phyloP scores from a whole-genome alignment of 2,329 filamentous ascomycete species.

The Coniella lustricola region DNA sequence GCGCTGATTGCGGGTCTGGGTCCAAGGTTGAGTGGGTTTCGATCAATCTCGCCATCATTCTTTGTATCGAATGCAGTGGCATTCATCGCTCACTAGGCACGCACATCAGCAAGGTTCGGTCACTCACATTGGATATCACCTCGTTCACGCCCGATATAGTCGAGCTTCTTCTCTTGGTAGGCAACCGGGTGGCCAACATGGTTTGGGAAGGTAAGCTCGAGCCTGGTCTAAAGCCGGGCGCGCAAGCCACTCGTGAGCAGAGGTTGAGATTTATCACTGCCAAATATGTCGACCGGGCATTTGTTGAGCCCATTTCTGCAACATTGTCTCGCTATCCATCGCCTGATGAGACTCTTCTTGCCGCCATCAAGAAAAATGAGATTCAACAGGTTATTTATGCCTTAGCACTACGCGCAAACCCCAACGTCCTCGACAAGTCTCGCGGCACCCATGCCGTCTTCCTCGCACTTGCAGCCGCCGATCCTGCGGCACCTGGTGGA shows the following conservation, averaged over 20 bases:
- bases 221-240: constrained; percentile 60
- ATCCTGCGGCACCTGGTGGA: constrained; percentile 69
- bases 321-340: constrained; percentile 70
- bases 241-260: constrained; percentile 79
- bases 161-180: constrained; percentile 82
- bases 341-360: constrained; percentile 80
- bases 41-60: constrained; percentile 90
- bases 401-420: constrained; percentile 76
- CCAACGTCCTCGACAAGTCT: constrained; percentile 79
- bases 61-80: constrained; percentile 97
- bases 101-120: constrained; percentile 95
- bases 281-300: constrained; percentile 84
- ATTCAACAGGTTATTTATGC: constrained; percentile 90
- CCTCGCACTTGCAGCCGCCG: constrained; percentile 83
- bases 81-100: constrained; percentile 95
- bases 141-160: constrained; percentile 97
- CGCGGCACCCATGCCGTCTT: constrained; percentile 85
- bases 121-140: constrained; percentile 87
- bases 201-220: constrained; percentile 89
- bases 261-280: constrained; percentile 89
- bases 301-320: constrained; percentile 69
- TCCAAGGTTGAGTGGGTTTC: constrained; percentile 98
- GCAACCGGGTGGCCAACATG: constrained; percentile 93
- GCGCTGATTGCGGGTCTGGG: constrained; percentile 87
- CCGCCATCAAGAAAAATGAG: constrained; percentile 93